Conservation (phyloP, 441 rosid species). For the Oxalis stricta region DNA sequence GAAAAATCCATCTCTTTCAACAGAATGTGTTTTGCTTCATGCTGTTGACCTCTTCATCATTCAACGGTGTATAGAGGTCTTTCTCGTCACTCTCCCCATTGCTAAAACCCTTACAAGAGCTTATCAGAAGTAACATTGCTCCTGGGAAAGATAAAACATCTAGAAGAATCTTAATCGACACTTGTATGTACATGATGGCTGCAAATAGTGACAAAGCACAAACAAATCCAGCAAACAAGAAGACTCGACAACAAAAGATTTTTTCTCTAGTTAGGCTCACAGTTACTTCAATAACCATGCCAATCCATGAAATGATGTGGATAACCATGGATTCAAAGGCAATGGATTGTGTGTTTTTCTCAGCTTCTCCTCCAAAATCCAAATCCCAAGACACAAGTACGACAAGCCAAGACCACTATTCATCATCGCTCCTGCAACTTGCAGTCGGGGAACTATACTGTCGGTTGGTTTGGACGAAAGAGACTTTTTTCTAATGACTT, state of each 20-base stretch:
- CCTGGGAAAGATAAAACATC: constrained; percentile 59
- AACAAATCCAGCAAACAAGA: constrained; percentile 35
- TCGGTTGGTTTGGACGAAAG: constrained; percentile 23
- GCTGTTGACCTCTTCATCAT: constrained; percentile 20
- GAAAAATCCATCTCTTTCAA: constrained; percentile 48
- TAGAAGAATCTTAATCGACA: constrained; percentile 16
- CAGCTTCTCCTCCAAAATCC: constrained; percentile 48
- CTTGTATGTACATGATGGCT: constrained; percentile 16
- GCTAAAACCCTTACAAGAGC: constrained; percentile 31
- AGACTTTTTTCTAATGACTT: constrained; percentile 31
- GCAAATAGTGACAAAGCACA: constrained; percentile 30
- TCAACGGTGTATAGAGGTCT: constrained; percentile 47
- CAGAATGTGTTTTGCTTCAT: constrained; percentile 12
- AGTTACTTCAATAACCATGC: constrained; percentile 48
- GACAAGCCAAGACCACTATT: constrained; percentile 60
- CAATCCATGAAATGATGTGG: constrained; percentile 39
- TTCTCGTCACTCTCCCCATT: constrained; percentile 17
- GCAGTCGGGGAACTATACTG: constrained; percentile 19
- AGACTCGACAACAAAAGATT: constrained; percentile 33
- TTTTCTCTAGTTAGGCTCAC: constrained; percentile 32
- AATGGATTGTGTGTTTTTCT: constrained; percentile 24
- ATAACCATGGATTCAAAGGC: constrained; percentile 43
- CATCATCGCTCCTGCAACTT: constrained; percentile 35
- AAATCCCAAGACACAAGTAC: constrained; percentile 41
- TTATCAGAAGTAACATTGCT: constrained; percentile 37